These are phyloP conservation scores for Globisporangium rhizosaccharum DNA, from an alignment of 352 stramenopile species.

Conservation along the genomic window DNA sequence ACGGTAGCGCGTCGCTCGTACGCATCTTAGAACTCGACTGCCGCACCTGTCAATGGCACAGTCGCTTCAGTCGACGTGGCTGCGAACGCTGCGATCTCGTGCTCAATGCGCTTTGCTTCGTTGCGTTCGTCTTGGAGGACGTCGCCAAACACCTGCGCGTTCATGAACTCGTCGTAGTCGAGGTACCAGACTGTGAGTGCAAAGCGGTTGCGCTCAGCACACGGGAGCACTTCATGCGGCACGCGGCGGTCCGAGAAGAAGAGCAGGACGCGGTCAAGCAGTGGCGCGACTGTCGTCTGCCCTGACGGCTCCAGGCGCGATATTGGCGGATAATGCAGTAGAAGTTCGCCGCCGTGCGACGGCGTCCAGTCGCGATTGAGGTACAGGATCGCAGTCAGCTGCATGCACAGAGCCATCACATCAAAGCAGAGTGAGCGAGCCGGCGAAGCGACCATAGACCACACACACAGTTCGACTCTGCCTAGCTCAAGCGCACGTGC, in stretches of 20 bases:
- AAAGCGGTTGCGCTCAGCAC: conserved; percentile 20
- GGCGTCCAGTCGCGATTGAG: conserved; percentile 31
- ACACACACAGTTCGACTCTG: background rate
- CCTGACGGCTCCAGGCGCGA: too few species aligned
- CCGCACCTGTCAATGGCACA: background rate
- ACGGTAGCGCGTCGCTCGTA: background rate
- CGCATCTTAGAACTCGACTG: background rate
- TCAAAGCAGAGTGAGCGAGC: background rate
- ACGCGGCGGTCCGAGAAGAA: conserved; percentile 45
- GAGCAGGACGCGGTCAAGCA: conserved; percentile 19
- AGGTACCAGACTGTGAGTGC: conserved; percentile 61
- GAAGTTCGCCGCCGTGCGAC: conserved; percentile 28
- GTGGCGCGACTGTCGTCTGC: too few species aligned
- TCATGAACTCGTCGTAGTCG: conserved; percentile 52
- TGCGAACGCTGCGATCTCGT: conserved; percentile 20
- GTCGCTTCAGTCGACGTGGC: background rate
- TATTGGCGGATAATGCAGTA: conserved; percentile 12
- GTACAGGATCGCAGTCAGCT: conserved; percentile 50
- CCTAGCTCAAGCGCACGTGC: conserved; percentile 1
- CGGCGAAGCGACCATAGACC: background rate
- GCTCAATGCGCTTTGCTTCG: conserved; percentile 17
- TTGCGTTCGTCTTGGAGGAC: conserved; percentile 3
- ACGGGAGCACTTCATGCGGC: conserved; percentile 37
- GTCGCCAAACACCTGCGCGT: conserved; percentile 27
- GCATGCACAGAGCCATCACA: background rate